Base-by-base conservation (phyloP, 2,329 filamentous ascomycete species). In the Calonectria fujianensis region DNA sequence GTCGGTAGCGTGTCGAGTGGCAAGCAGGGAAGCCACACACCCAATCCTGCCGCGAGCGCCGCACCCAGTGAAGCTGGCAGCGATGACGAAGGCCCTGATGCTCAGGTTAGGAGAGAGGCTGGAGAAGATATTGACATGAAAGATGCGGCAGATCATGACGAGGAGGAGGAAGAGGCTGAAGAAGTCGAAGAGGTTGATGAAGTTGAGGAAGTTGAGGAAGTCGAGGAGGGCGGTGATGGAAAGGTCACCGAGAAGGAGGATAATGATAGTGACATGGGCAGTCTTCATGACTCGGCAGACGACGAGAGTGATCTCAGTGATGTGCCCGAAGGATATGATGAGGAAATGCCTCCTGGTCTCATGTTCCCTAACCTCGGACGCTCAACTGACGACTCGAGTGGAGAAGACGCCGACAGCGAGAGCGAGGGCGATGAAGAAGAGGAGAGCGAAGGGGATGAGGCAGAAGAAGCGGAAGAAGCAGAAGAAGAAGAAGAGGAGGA, bases 241-340 rank as follows among this genome's bases (percentile, higher is more conserved):
- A 83, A 68, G 35, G 32, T 74, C 82, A 83, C 74, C 67, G 82
- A 76, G 75, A 80, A 79, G 61, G 77, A 80, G 45, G 79, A 80
- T 20, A 70, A 70, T 48, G 75, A 83, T 29, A 81, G 82, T 50
- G 82, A 82, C 20, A 73, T 89, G 0, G 90, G 89, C 8, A 94
- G 91, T 74, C 85, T 92, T 10, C 90, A 93, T 74, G 92, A 93
- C 74, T 93, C 90, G 51, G 92, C 91, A 0, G 92, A 94, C 75
- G 92, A 93, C 70, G 93, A 94, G 82, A 94, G 92, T 85, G 72
- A 74, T 45, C 86, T 94, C 0, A 94, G 92, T 68, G 93, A 94
- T 75, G 89, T 92, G 6, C 87, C 91, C 32, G 85, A 89, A 5
- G 90, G 89, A 51, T 91, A 91, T 72, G 90, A 92, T 67, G 89